Conservation (phyloP, 371 early-diverging fungal species). For the Saksenaea oblongispora region DNA sequence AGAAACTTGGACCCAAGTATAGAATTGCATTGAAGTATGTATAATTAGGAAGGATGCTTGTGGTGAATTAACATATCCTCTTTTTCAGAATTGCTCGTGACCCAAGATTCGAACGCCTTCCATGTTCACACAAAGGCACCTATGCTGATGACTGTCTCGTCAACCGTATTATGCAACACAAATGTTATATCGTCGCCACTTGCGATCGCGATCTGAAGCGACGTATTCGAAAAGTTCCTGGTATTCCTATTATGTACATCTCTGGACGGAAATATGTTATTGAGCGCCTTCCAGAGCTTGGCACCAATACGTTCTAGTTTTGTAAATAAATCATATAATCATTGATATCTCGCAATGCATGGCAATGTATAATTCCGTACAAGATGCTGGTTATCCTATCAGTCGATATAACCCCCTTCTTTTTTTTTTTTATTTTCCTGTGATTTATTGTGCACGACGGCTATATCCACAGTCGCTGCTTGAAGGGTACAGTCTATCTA, state of each 20-base stretch:
- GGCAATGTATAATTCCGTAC: too few relatives aligned
- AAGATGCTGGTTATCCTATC: too few relatives aligned
- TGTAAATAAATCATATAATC: background rate
- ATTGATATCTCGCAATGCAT: background rate
- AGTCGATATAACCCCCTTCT: too few relatives aligned
- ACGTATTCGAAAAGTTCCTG: conserved; percentile 97
- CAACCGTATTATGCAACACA: conserved; percentile 94
- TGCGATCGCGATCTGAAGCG: conserved; percentile 98
- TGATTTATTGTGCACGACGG: too few relatives aligned
- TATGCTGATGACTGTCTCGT: conserved; percentile 99
- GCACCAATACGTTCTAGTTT: conserved; percentile 46
- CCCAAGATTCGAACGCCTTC: conserved; percentile 93
- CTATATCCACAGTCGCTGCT: too few relatives aligned
- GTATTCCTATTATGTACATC: conserved; percentile 99
- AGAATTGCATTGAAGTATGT: conserved; percentile 90
- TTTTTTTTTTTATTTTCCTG: too few relatives aligned
- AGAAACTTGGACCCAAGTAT: conserved; percentile 98
- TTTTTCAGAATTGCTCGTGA: conserved; percentile 85
- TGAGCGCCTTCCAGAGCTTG: conserved; percentile 92
- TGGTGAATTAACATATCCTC: conserved; percentile 14
- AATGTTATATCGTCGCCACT: conserved; percentile 99
- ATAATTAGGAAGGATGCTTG: background rate
- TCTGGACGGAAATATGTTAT: conserved; percentile 90
- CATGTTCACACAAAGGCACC: conserved; percentile 99
- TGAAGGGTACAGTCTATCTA: too few relatives aligned